Evolutionary conservation across 768 basidiomycete species (phyloP).

Genomic region (button mushroom (Agaricus bisporus)): DNA sequence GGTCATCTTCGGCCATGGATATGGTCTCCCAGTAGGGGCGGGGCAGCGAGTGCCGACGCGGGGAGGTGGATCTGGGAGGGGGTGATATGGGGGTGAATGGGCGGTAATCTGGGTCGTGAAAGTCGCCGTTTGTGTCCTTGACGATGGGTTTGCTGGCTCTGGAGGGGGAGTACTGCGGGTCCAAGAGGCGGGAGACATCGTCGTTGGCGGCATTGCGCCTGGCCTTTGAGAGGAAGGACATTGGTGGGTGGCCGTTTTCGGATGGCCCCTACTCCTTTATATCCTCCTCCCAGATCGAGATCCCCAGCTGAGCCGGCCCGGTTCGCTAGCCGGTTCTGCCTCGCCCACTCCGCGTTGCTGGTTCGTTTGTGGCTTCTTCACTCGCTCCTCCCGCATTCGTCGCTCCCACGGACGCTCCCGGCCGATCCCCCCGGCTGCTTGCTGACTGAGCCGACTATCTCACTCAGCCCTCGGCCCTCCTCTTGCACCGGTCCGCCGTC

Average conservation of each 20-base stretch:
- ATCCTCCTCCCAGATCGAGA: constrained; percentile 3
- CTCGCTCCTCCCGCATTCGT: background rate
- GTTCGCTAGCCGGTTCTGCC: background rate
- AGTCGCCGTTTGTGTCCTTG: constrained; percentile 13
- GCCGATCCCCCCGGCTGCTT: too few relatives aligned
- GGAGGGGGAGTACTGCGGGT: constrained; percentile 13
- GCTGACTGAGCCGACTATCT: too few relatives aligned
- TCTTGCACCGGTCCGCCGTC: background rate
- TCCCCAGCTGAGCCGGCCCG: background rate
- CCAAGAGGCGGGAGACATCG: constrained; percentile 15
- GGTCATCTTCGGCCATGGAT: constrained; percentile 4
- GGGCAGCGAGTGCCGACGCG: background rate
- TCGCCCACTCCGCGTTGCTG: constrained; percentile 9
- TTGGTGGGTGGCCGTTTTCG: background rate
- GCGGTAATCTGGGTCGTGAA: constrained; percentile 16
- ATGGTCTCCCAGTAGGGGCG: constrained; percentile 10
- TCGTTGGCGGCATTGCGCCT: constrained; percentile 6
- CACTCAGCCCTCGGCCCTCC: too few relatives aligned
- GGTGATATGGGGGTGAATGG: constrained; percentile 13
- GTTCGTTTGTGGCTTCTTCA: background rate
- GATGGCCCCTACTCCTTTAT: background rate
- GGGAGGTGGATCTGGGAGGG: background rate
- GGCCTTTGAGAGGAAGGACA: constrained; percentile 5
- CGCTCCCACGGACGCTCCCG: background rate
- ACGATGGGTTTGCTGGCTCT: constrained; percentile 1